Evolutionary conservation across 208 protist species (phyloP).

Genomic region (Leishmania amazonensis): DNA sequence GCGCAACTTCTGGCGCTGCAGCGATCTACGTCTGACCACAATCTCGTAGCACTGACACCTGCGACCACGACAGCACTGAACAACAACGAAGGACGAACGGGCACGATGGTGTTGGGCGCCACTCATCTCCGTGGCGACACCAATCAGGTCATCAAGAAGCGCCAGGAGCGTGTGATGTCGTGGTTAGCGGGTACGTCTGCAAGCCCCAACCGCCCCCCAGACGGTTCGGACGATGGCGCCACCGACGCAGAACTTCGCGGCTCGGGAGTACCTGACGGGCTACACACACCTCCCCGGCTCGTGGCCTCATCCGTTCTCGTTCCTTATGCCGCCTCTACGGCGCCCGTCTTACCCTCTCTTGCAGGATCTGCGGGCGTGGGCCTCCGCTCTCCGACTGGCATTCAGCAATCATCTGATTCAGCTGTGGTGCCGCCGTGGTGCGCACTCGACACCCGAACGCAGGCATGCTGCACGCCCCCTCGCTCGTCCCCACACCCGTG

Average conservation of each 20-base stretch:
- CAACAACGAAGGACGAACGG: background rate
- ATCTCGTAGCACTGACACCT: background rate
- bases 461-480: background rate
- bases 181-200: background rate
- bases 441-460: background rate
- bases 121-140: background rate
- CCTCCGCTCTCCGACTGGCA: background rate
- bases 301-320: background rate
- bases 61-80: background rate
- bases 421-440: background rate
- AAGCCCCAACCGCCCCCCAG: background rate
- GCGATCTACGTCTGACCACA: background rate
- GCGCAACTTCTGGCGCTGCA: background rate
- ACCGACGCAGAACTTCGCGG: background rate
- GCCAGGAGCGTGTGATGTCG: background rate
- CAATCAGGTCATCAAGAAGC: too few relatives aligned
- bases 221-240: background rate
- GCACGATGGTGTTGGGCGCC: background rate
- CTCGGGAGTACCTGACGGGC: background rate
- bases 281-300: background rate
- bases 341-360: background rate
- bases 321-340: background rate
- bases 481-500: background rate
- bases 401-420: background rate
- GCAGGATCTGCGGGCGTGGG: background rate